Evolutionary conservation across 306 rosid genomes (phyloP).

Genomic region (Vigna unguiculata): DNA sequence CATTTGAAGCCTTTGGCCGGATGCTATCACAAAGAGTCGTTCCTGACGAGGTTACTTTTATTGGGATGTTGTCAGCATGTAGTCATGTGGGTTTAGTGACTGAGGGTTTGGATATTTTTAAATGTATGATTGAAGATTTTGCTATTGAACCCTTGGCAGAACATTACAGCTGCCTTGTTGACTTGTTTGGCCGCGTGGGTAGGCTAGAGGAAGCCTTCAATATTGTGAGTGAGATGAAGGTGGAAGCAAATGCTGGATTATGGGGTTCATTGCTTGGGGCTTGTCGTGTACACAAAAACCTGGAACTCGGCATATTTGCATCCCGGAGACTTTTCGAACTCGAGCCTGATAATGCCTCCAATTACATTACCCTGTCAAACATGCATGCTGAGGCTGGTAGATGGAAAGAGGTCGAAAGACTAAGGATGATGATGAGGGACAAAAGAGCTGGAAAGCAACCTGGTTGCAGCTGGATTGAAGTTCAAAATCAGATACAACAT

Average conservation of each 20-base stretch:
- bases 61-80: slow-evolving; percentile 81
- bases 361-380: slow-evolving; percentile 76
- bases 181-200: slow-evolving; percentile 79
- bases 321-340: slow-evolving; percentile 71
- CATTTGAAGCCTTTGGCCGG: background rate
- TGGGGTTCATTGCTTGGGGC: slow-evolving; percentile 88
- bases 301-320: slow-evolving; percentile 65
- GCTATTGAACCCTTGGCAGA: slow-evolving; percentile 66
- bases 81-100: slow-evolving; percentile 72
- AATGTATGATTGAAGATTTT: slow-evolving; percentile 66
- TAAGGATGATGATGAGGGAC: slow-evolving; percentile 67
- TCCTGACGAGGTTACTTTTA: slow-evolving; percentile 77
- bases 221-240: slow-evolving; percentile 62
- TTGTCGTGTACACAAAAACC: slow-evolving; percentile 60
- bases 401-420: slow-evolving; percentile 77
- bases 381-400: slow-evolving; percentile 78
- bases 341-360: slow-evolving; percentile 73
- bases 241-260: slow-evolving; percentile 65
- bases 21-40: background rate
- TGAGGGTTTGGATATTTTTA: slow-evolving; percentile 61
- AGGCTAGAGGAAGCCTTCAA: slow-evolving; percentile 78
- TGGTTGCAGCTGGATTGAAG: slow-evolving; percentile 87
- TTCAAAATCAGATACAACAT: slow-evolving; percentile 56
- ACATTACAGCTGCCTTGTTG: slow-evolving; percentile 82
- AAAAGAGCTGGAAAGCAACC: slow-evolving; percentile 70